Percentiles rank a stretch among this genome's conserved stretches.
Evolutionary conservation across 1,139 yeast species (phyloP).

Genomic region (Protomyces arabidopsidicola): DNA sequence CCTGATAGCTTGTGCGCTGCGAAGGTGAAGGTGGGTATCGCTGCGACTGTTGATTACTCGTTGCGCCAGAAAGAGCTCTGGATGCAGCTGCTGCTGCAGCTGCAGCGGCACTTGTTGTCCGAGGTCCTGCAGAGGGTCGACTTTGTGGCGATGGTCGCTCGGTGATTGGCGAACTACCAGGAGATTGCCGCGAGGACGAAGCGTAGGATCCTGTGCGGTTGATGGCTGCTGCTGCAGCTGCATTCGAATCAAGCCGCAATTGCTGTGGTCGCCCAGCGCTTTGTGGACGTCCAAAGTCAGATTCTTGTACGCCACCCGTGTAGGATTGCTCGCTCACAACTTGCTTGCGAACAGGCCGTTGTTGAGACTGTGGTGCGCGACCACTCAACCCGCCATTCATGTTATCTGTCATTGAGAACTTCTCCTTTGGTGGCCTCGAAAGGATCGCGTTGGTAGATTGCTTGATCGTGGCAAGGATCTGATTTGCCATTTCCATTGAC

Average conservation of each 20-base stretch:
- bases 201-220: slow-evolving; percentile 5
- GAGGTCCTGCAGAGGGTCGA: slow-evolving; percentile 14
- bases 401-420: slow-evolving; percentile 14
- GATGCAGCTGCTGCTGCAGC: slow-evolving; percentile 37
- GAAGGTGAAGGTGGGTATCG: slow-evolving; percentile 2
- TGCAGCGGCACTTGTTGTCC: slow-evolving; percentile 25
- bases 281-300: neutral
- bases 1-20: slow-evolving; percentile 15
- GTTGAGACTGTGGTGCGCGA: neutral
- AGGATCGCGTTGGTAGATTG: slow-evolving; percentile 46
- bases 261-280: slow-evolving; percentile 1
- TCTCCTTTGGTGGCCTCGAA: slow-evolving; percentile 31
- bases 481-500: slow-evolving; percentile 96
- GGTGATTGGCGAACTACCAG: slow-evolving; percentile 3
- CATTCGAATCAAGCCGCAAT: slow-evolving; percentile 13
- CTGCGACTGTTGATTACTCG: neutral
- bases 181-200: slow-evolving; percentile 13
- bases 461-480: slow-evolving; percentile 76
- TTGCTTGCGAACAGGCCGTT: slow-evolving; percentile 15
- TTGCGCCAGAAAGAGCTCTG: slow-evolving; percentile 29
- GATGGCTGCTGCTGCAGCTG: slow-evolving; percentile 21
- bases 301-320: neutral
- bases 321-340: slow-evolving; percentile 22
- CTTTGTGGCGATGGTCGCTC: slow-evolving; percentile 8
- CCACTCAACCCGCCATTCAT: slow-evolving; percentile 22